Base-by-base conservation (phyloP, 1,284 basidiomycete species). In the Microbotryum intermedium region DNA sequence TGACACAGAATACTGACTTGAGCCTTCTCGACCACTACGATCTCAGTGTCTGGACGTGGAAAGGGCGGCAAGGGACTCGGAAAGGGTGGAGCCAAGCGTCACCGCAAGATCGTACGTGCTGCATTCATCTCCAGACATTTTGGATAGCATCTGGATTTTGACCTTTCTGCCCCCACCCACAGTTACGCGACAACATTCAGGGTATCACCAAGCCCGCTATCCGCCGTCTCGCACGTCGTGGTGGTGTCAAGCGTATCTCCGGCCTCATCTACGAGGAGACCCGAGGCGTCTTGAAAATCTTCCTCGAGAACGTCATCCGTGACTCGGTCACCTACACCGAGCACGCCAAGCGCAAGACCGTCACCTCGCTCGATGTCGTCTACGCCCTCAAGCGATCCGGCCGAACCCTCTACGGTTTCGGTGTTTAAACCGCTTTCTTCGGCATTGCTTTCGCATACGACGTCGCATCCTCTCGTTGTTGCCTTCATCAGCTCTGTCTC, bases 211-310 rank as follows among this genome's bases (percentile, higher is more conserved):
- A 90, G 81, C 88, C 87, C 70, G 88, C 89, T 70, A 91, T 93
- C 76, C 87, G 90, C 72, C 88, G 90, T 80, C 86, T 94, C 66
- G 90, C 90, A 50, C 88, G 90, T 76, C 86, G 90, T 82, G 91
- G 90, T 74, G 89, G 89, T 85, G 89, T 91, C 74, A 91, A 92
- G 81, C 88, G 88, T 86, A 90, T 90, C 76, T 90, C 88, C 58
- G 88, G 87, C 74, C 82, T 90, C 69, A 90, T 92, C 78, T 92
- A 92, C 77, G 88, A 92, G 77, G 90, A 92, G 83, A 91, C 88
- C 61, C 87, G 90, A 68, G 83, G 86, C 77, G 85, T 88, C 54
- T 80, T 90, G 72, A 87, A 86, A 78, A 84, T 86, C 73, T 85
- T 85, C 79, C 78, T 85, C 55, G 79, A 83, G 77, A 92, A 61